phyloP scores from a whole-genome alignment of 345 rosid genomes.

The Passiflora organensis region DNA sequence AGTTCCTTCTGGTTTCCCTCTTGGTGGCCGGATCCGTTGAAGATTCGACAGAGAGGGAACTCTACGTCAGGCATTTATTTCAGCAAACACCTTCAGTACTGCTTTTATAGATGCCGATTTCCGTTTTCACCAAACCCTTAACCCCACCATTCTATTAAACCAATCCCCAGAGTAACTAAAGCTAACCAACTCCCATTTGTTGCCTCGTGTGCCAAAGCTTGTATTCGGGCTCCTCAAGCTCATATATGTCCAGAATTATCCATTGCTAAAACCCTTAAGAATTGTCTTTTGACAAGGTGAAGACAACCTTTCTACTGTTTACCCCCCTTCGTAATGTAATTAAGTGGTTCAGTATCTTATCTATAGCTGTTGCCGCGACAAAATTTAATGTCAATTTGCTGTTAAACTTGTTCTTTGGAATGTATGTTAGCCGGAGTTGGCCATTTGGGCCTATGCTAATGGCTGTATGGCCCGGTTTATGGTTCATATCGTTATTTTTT shows the following conservation, averaged over 20 bases:
- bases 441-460: conserved; percentile 89
- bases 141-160: conserved; percentile 15
- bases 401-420: conserved; percentile 76
- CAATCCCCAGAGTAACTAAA: background rate
- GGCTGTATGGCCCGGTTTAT: conserved; percentile 47
- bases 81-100: conserved; percentile 48
- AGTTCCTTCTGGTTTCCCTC: conserved; percentile 20
- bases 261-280: conserved; percentile 37
- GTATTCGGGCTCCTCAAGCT: conserved; percentile 32
- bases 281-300: conserved; percentile 41
- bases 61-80: conserved; percentile 62
- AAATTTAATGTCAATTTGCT: conserved; percentile 50
- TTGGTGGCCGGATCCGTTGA: background rate
- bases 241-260: conserved; percentile 30
- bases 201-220: conserved; percentile 44
- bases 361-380: conserved; percentile 46
- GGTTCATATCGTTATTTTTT: conserved; percentile 64
- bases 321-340: conserved; percentile 49
- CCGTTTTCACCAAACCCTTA: conserved; percentile 16
- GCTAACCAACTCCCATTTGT: conserved; percentile 24
- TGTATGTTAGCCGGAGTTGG: conserved; percentile 94
- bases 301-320: conserved; percentile 26
- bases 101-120: conserved; percentile 11
- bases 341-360: conserved; percentile 51
- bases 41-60: no score